Percentiles rank a stretch among this genome's conserved stretches.
These are phyloP conservation scores for Paratinospora sagittata DNA, from an alignment of 164 flowering plant species.

Conservation along the genomic window DNA sequence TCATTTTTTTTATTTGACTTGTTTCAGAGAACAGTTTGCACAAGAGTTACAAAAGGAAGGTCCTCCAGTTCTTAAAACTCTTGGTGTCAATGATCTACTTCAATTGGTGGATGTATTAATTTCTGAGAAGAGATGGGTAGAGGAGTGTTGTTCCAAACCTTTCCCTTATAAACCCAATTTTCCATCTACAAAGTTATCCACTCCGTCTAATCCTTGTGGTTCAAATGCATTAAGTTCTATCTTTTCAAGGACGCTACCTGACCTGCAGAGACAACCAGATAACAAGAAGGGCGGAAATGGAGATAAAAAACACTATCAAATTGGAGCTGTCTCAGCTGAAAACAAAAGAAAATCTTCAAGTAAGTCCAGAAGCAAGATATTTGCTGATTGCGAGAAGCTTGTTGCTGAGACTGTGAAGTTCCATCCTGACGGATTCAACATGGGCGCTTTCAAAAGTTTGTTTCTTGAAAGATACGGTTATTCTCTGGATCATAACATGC, in stretches of 20 bases:
- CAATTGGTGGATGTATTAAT: conserved; percentile 52
- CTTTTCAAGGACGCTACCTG: conserved; percentile 20
- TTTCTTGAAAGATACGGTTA: conserved; percentile 64
- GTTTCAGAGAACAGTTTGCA: conserved; percentile 50
- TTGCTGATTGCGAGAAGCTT: conserved; percentile 56
- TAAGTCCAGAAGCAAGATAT: conserved; percentile 37
- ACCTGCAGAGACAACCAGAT: conserved; percentile 16
- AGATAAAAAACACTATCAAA: conserved; percentile 14
- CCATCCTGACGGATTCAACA: conserved; percentile 49
- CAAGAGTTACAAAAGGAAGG: conserved; percentile 48
- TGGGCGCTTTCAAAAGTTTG: conserved; percentile 35
- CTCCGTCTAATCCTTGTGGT: conserved; percentile 14
- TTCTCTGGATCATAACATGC: conserved; percentile 41
- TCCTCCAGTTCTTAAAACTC: conserved; percentile 40
- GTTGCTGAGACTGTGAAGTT: conserved; percentile 37
- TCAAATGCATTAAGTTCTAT: conserved; percentile 50
- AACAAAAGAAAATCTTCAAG: conserved; percentile 18
- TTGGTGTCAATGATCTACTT: conserved; percentile 31
- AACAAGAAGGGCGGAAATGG: conserved; percentile 18
- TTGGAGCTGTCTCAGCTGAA: conserved; percentile 16
- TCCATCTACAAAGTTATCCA: conserved; percentile 13
- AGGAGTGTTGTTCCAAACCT: conserved; percentile 31
- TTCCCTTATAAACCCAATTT: conserved; percentile 42
- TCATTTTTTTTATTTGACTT: conserved; percentile 7
- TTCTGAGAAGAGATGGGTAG: conserved; percentile 69